phyloP scores from a whole-genome alignment of 202 grass and related monocot species.

The Dendrocalamus latiflorus region DNA sequence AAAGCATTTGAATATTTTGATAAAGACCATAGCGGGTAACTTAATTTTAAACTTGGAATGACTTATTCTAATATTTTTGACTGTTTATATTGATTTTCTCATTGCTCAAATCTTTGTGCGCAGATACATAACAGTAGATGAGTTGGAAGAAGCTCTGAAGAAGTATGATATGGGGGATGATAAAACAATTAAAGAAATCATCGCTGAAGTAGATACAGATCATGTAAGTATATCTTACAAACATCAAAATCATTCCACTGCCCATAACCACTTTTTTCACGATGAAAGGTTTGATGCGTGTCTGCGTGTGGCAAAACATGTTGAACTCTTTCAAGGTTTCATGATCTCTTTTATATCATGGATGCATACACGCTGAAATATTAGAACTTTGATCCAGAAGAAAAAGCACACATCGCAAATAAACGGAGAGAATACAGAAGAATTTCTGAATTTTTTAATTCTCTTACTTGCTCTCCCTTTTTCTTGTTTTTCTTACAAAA shows the following conservation, averaged over 20 bases:
- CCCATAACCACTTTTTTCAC: not conserved
- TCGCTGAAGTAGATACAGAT: constrained; percentile 90
- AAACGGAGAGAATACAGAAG: too few species aligned
- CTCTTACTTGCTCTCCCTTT: too few species aligned
- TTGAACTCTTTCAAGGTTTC: not conserved
- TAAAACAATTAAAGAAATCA: constrained; percentile 98
- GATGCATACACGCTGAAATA: not conserved
- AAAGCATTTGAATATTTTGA: constrained; percentile 99
- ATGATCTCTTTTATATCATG: not conserved
- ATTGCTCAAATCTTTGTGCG: constrained; percentile 7
- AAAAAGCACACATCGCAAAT: too few species aligned
- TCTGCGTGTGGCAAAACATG: not conserved
- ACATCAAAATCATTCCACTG: not conserved
- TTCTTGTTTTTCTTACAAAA: too few species aligned
- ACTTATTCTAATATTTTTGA: not conserved
- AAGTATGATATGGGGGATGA: constrained; percentile 99
- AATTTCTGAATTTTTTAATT: too few species aligned
- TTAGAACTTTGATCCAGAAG: too few species aligned
- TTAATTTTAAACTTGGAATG: not conserved
- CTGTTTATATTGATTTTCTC: constrained; percentile 16
- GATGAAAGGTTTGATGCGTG: not conserved
- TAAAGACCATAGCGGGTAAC: constrained; percentile 92
- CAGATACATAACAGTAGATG: constrained; percentile 95
- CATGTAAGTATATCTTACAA: constrained; percentile 51
- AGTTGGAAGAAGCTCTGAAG: constrained; percentile 91